Percentiles rank a stretch among this genome's conserved stretches.
Conservation (phyloP, 257 asterid species). For the Solanum arcanum region DNA sequence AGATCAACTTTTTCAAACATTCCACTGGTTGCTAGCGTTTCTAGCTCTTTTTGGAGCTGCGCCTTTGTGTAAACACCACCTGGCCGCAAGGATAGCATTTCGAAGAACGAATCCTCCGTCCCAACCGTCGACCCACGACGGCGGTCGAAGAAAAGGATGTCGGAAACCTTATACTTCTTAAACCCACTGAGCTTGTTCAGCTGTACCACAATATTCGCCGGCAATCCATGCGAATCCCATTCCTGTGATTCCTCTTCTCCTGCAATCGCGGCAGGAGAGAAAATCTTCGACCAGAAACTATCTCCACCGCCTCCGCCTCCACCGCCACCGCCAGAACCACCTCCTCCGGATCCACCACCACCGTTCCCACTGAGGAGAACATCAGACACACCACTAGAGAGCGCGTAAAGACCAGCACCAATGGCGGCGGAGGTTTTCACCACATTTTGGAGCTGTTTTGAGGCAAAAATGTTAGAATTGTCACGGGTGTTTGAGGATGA, state of each 20-base stretch:
- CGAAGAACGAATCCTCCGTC: slow-evolving; percentile 84
- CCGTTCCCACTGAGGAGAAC: slow-evolving; percentile 27
- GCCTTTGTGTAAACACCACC: slow-evolving; percentile 81
- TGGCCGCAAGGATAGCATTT: slow-evolving; percentile 85
- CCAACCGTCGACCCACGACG: slow-evolving; percentile 52
- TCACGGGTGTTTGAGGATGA: slow-evolving; percentile 7
- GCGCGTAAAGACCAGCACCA: slow-evolving; percentile 50
- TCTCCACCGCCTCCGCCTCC: slow-evolving; percentile 34
- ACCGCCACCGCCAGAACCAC: slow-evolving; percentile 36
- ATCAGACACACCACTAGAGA: slow-evolving; percentile 21
- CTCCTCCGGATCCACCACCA: slow-evolving; percentile 28
- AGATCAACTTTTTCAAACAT: slow-evolving; percentile 91
- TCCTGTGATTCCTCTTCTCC: slow-evolving; percentile 76
- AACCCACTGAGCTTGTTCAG: slow-evolving; percentile 79
- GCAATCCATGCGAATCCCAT: slow-evolving; percentile 92
- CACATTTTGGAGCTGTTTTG: slow-evolving; percentile 16
- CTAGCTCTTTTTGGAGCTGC: slow-evolving; percentile 82
- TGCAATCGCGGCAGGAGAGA: slow-evolving; percentile 49
- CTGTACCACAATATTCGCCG: slow-evolving; percentile 76
- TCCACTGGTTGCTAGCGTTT: slow-evolving; percentile 76
- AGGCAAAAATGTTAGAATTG: slow-evolving; percentile 11
- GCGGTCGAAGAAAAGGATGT: slow-evolving; percentile 63
- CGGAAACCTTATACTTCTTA: slow-evolving; percentile 78
- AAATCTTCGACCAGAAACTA: slow-evolving; percentile 46
- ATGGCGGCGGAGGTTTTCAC: slow-evolving; percentile 26